Base-by-base conservation (phyloP, 2,329 filamentous ascomycete genomes). In the Fusarium haematococcum region DNA sequence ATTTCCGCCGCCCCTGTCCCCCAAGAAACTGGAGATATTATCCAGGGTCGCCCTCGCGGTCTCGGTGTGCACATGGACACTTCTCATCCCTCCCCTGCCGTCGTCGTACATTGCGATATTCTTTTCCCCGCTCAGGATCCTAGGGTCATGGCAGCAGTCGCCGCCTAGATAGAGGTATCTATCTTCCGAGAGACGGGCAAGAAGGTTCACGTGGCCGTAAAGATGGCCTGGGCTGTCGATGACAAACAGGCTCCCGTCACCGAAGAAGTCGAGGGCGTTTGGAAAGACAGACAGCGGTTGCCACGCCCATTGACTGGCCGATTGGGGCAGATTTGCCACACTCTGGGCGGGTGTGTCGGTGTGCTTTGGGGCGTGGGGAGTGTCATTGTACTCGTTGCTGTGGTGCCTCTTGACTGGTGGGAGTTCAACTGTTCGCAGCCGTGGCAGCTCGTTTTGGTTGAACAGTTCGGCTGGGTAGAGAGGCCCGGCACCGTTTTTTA, bases 71-170 rank as follows among this genome's bases (percentile, higher is more conserved):
- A 35, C 33, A 35, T 35, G 33, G 13, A 35, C 33, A 35, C 33
- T 35, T 35, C 14, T 35, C 14, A 35, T 14, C 13, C 33, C 33
- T 35, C 33, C 33, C 14, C 14, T 35, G 33, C 33, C 6, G 14
- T 35, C 33, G 33, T 35, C 33, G 33, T 35, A 35, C 33, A 35
- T 35, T 16, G 33, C 14, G 6, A 16, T 35, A 35, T 16, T 16
- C 33, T 35, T 35, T n/a, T 58, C 13, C 20, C 87, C 87, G 1
- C 79, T 85, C 77, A 90, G 77, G 3, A 90, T 83, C 43, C 88
- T 77, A 1, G 80, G 79, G 75, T 90, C 87, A 72, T 90, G 88
- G 69, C 86, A 90, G 35, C 85, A 85, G 74, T 90, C 88, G 0
- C 87, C 88, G 9, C 84, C 86, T 0, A 90, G 83, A 73, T 86